Evolutionary conservation across 768 basidiomycete species (phyloP), one percentile per base, ranked within the genome.

Genomic region (Lactarius akahatsu): DNA sequence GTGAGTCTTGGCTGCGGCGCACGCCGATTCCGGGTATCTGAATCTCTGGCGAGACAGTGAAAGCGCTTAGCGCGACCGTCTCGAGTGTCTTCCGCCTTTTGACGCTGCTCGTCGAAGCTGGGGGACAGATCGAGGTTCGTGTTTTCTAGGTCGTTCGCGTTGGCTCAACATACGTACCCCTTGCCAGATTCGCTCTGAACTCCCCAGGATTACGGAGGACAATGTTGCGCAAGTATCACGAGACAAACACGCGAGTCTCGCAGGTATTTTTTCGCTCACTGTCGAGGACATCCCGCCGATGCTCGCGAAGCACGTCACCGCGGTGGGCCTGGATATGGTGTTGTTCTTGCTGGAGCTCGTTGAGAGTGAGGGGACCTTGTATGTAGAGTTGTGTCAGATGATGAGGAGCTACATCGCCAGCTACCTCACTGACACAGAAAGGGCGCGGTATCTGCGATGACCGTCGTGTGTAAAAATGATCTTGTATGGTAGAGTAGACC

Each of bases 211-310:
- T 15, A 45, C 66, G 26, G 66, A 67, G 34, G 62, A 63, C 34
- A 28, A 62, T 2, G 41, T 67, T n/a, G 57, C 26, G 26, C 66
- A 67, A n/a, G 50, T 63, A n/a, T 67, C 66, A 10, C 66, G 57
- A 23, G 62, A 67, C 3, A 63, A 59, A 28, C 66, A 69, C 28
- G 34, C 18, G n/a, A 54, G 43, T 26, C 59, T 66, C 20, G 68
- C 65, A 0, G 64, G 34, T n/a, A 43, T 43, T 16, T 69, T 62
- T 34, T 59, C 61, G 20, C 56, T 69, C 26, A 23, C 32, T 2
- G 56, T 66, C 4, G 65, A 69, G n/a, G 68, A 69, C 23, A 67
- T 69, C 34, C 68, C 68, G 3, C 50, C 57, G 15, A 23, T 69
- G 56, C 34, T 30, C 28, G 1, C 20, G 23, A 62, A 15, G 1